phyloP scores from a whole-genome alignment of 1,284 basidiomycete genomes.

The Rhodotorula sp. region DNA sequence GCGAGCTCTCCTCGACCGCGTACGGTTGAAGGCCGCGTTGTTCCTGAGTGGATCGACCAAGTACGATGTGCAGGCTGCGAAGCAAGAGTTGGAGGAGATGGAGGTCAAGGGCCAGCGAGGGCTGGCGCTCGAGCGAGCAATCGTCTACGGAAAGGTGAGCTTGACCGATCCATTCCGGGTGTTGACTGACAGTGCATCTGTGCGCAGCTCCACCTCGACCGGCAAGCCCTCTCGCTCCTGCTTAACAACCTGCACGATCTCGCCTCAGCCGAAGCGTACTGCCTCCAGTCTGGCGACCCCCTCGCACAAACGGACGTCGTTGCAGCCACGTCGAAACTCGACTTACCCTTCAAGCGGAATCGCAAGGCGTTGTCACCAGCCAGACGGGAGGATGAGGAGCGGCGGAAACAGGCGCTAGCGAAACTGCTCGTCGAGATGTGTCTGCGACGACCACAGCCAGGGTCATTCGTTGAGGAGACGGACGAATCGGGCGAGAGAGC shows the following conservation, averaged over 20 bases:
- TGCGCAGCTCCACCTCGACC: slow-evolving; percentile 63
- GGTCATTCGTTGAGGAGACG: slow-evolving; percentile 8
- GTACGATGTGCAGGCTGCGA: slow-evolving; percentile 62
- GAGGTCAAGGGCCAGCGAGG: slow-evolving; percentile 50
- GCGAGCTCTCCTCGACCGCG: slow-evolving; percentile 52
- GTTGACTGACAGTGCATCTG: background rate
- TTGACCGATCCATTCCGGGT: background rate
- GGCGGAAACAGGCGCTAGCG: slow-evolving; percentile 59
- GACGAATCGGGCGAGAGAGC: slow-evolving; percentile 52
- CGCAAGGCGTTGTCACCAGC: slow-evolving; percentile 46
- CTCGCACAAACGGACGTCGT: slow-evolving; percentile 66
- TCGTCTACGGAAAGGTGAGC: slow-evolving; percentile 75
- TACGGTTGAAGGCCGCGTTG: slow-evolving; percentile 70
- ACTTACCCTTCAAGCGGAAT: slow-evolving; percentile 36
- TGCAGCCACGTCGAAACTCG: slow-evolving; percentile 56
- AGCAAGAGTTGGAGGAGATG: slow-evolving; percentile 56
- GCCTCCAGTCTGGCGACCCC: slow-evolving; percentile 64
- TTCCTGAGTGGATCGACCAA: slow-evolving; percentile 71
- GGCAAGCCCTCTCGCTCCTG: slow-evolving; percentile 64
- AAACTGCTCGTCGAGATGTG: slow-evolving; percentile 74
- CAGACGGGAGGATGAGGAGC: slow-evolving; percentile 57
- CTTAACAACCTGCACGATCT: slow-evolving; percentile 70
- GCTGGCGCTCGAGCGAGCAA: slow-evolving; percentile 69
- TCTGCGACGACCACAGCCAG: slow-evolving; percentile 58
- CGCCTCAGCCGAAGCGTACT: slow-evolving; percentile 75